Base-by-base conservation (phyloP, 345 rosid genomes). In the Eucalyptus sideroxylon region DNA sequence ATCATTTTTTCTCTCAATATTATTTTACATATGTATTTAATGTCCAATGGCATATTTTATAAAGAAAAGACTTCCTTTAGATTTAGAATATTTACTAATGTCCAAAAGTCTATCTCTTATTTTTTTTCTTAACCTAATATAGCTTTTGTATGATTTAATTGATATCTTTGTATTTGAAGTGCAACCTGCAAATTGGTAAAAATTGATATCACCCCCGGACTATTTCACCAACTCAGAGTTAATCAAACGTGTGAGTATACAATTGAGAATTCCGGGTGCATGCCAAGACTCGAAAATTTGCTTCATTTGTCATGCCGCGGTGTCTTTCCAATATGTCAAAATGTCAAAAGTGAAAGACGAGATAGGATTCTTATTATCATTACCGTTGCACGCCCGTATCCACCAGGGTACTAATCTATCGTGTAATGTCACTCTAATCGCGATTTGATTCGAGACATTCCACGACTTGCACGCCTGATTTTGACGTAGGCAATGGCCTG, bases 1-100 rank as follows among this genome's bases (percentile, higher is more conserved):
- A 65, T 11, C 40, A 15, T n/a, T 15, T 65, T 65, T 15, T 0
- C 77, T 65, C 77, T 65, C 21, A 0, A 0, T 15, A 1, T 65
- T n/a, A 8, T 65, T n/a, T 16, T 8, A 65, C 37, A n/a, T 65
- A 16, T 4, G 40, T 65, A 65, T n/a, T n/a, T 4, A n/a, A 65
- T 65, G 1, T 2, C 77, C 77, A 16, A 8, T 17, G 34, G 9
- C 40, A 40, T 17, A 31, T 34, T 34, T 31, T 69, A 3, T 31
- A 69, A 31, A 69, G 7, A 16, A 69, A 69, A 69, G 1, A 56
- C 11, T 69, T 69, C 42, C 24, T 16, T 31, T 15, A 6, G 19
- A n/a, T 15, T 65, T 14, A 65, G 77, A 8, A n/a, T n/a, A n/a
- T 15, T 16, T 69, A 16, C 8, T 9, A 16, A 69, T 69, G 81